These are phyloP conservation scores for Mortierella sp. DNA, from an alignment of 371 early-diverging fungal species.

Conservation along the genomic window DNA sequence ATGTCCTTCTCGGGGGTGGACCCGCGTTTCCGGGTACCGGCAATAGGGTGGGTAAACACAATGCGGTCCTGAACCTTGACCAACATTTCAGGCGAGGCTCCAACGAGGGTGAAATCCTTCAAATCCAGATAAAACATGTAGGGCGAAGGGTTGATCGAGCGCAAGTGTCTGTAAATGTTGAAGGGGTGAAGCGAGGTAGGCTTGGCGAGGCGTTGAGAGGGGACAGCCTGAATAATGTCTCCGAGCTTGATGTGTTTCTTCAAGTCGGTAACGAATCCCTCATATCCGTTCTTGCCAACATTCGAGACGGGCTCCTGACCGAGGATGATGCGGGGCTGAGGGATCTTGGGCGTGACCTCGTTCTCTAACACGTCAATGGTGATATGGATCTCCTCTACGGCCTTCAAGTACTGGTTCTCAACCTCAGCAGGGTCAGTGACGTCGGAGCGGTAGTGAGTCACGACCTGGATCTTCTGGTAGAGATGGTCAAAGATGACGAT, in stretches of 20 bases:
- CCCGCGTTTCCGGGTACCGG: slow-evolving; percentile 96
- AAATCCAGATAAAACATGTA: slow-evolving; percentile 98
- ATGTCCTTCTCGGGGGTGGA: slow-evolving; percentile 86
- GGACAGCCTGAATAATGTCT: slow-evolving; percentile 98
- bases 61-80: slow-evolving; percentile 91
- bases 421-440: slow-evolving; percentile 68
- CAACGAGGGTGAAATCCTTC: slow-evolving; percentile 93
- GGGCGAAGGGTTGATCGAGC: slow-evolving; percentile 98
- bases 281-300: slow-evolving; percentile 93
- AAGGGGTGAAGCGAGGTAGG: slow-evolving; percentile 94
- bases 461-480: slow-evolving; percentile 90
- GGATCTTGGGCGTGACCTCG: slow-evolving; percentile 67
- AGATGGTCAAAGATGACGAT: slow-evolving; percentile 96
- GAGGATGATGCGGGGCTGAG: slow-evolving; percentile 77
- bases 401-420: slow-evolving; percentile 74
- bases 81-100: slow-evolving; percentile 98
- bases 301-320: slow-evolving; percentile 80
- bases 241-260: slow-evolving; percentile 95
- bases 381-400: slow-evolving; percentile 72
- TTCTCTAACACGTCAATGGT: slow-evolving; percentile 75
- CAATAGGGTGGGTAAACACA: slow-evolving; percentile 96
- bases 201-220: slow-evolving; percentile 91
- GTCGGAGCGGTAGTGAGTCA: slow-evolving; percentile 88
- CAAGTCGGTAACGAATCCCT: slow-evolving; percentile 86
- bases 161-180: slow-evolving; percentile 95